These are phyloP conservation scores for Salix dunnii DNA, from an alignment of 345 rosid genomes.

Conservation along the genomic window DNA sequence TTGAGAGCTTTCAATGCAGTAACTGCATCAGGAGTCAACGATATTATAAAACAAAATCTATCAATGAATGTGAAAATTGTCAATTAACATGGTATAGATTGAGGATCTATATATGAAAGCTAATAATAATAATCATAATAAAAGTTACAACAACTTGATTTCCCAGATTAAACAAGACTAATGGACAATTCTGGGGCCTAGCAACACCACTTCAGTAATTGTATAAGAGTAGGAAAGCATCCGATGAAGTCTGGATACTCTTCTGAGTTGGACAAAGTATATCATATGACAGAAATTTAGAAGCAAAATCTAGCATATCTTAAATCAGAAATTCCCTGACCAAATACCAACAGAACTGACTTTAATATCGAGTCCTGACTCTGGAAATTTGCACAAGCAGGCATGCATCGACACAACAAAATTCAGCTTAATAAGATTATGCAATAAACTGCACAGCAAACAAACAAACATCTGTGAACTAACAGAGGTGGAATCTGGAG, in stretches of 20 bases:
- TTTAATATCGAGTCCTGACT: neutral
- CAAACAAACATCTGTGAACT: neutral
- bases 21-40: constrained; percentile 34
- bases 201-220: neutral
- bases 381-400: neutral
- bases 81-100: neutral
- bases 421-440: no score
- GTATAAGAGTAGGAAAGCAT: neutral
- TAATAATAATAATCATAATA: no score
- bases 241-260: neutral
- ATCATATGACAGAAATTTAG: neutral
- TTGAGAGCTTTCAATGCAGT: constrained; percentile 35
- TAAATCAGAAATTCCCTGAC: neutral
- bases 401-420: neutral
- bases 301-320: neutral
- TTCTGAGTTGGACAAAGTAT: neutral
- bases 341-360: neutral
- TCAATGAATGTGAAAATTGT: neutral
- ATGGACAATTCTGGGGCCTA: neutral
- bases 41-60: neutral
- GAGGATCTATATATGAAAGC: neutral
- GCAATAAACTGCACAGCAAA: neutral
- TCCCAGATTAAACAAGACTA: neutral
- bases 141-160: neutral
- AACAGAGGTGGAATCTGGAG: neutral